phyloP scores from a whole-genome alignment of 2,329 filamentous ascomycete genomes.

The Fusarium robinianum region DNA sequence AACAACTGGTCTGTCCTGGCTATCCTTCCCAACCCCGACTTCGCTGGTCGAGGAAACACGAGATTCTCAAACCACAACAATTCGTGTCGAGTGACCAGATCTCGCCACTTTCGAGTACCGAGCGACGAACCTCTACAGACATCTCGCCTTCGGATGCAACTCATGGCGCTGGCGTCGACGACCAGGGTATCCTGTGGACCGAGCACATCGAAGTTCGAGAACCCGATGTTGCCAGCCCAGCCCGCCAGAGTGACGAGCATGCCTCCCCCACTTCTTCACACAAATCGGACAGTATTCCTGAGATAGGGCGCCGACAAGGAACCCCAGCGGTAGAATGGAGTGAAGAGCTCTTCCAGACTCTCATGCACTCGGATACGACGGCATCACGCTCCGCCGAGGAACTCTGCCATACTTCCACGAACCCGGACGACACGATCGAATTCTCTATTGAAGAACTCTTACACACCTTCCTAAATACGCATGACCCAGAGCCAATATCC shows the following conservation, averaged over 20 bases:
- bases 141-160: background rate
- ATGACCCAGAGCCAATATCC: background rate
- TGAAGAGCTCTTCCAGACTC: background rate
- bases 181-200: background rate
- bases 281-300: background rate
- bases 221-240: background rate
- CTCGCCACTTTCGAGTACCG: background rate
- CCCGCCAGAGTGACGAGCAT: background rate
- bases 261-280: background rate
- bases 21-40: background rate
- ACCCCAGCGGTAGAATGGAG: background rate
- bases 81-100: background rate
- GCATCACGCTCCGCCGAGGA: too few relatives aligned
- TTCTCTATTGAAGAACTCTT: background rate
- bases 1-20: background rate
- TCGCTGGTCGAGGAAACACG: slow-evolving; percentile 4
- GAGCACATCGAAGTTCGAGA: background rate
- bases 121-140: background rate
- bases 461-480: background rate
- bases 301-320: background rate
- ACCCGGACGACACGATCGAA: background rate
- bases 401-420: background rate
- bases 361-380: too few relatives aligned
- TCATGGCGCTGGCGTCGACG: background rate
- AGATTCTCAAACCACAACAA: background rate